Evolutionary conservation across 495 filamentous ascomycete genomes (phyloP).

Genomic region (Lasiosphaeria ovina): DNA sequence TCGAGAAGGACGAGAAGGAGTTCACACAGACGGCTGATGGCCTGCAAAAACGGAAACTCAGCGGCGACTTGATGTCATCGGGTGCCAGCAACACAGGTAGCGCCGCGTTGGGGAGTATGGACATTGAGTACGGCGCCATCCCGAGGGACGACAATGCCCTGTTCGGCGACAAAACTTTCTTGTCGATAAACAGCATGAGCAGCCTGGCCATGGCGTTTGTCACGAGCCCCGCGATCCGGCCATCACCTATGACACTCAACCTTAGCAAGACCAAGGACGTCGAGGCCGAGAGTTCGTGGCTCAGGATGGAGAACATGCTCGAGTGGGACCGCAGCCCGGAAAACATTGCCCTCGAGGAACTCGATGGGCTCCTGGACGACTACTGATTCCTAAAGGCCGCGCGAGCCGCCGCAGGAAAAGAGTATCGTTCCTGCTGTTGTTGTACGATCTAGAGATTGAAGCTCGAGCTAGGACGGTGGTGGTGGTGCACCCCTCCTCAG

Average conservation of each 20-base stretch:
- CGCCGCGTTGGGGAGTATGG: conserved; percentile 33
- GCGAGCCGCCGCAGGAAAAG: background rate
- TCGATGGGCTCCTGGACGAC: conserved; percentile 80
- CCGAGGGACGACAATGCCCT: conserved; percentile 46
- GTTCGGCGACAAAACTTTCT: conserved; percentile 49
- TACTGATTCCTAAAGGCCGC: conserved; percentile 44
- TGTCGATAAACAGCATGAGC: conserved; percentile 25
- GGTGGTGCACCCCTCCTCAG: too few relatives aligned
- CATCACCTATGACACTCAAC: conserved; percentile 39
- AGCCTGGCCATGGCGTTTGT: conserved; percentile 34
- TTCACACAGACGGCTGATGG: conserved; percentile 92
- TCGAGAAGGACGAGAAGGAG: conserved; percentile 94
- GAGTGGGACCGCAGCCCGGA: conserved; percentile 79
- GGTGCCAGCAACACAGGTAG: conserved; percentile 34
- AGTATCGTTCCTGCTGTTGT: background rate
- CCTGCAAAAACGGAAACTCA: conserved; percentile 72
- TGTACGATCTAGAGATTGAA: conserved; percentile 23
- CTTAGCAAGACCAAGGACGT: conserved; percentile 49
- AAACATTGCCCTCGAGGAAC: conserved; percentile 84
- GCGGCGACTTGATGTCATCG: conserved; percentile 43
- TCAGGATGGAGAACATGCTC: conserved; percentile 50
- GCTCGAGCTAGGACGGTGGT: background rate
- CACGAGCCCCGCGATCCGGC: conserved; percentile 46
- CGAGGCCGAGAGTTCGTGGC: conserved; percentile 48
- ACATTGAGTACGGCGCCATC: conserved; percentile 46